Percentiles rank a stretch among this genome's conserved stretches.
These are phyloP conservation scores for Hordeum vulgare DNA, from an alignment of 176 grass and related monocot species.

Conservation along the genomic window DNA sequence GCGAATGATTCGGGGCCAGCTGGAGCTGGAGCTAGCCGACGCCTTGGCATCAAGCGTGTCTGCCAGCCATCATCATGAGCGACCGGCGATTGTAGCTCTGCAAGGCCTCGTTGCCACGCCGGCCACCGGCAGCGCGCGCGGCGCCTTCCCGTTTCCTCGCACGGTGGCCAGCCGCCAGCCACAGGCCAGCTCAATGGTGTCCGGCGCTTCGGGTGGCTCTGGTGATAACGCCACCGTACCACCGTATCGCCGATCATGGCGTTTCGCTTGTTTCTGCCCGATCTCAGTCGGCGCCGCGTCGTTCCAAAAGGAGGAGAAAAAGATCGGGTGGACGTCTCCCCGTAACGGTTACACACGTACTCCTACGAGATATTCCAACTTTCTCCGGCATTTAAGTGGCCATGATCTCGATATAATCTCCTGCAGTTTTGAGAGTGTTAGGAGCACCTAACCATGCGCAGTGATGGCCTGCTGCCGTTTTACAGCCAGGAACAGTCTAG, in stretches of 20 bases:
- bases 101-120: neutral
- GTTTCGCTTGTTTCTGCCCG: neutral
- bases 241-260: neutral
- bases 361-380: neutral
- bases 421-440: neutral
- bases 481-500: conserved; percentile 1
- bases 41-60: neutral
- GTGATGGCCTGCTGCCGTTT: neutral
- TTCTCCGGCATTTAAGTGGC: neutral
- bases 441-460: neutral
- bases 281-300: neutral
- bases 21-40: too few relatives aligned
- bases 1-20: neutral
- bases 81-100: neutral
- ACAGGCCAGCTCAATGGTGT: neutral
- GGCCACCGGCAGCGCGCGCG: neutral
- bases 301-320: neutral
- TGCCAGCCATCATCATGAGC: neutral
- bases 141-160: neutral
- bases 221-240: neutral
- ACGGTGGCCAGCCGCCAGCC: neutral
- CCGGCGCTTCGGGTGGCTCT: too few relatives aligned
- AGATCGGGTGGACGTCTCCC: neutral
- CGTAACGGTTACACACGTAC: neutral
- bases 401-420: neutral